Evolutionary conservation across 805 yeast genomes (phyloP), one percentile per base, ranked within the genome.

Genomic region (Candida suzukii): DNA sequence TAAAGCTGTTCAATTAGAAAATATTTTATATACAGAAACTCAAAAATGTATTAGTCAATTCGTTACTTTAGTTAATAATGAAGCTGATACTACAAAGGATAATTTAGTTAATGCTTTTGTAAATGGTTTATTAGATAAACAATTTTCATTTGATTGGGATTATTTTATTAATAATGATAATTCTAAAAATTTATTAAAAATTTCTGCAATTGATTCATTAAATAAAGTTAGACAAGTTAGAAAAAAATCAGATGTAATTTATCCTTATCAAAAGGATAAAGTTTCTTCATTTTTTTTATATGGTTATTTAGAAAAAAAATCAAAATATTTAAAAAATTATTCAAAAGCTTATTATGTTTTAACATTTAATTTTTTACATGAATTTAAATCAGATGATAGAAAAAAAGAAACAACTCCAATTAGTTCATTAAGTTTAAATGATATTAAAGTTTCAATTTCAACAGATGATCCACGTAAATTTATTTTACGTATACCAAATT

Each of bases 91-190:
- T 1, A 66, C 69, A 24, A 64, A 77, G 24, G 67, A 74, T 35
- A 65, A 71, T 44, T 66, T 80, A 53, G 66, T 79, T 31, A 76
- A 76, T 39, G 78, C 73, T 50, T 63, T 82, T 38, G 63, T 61
- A 43, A 67, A 71, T 44, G 66, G 79, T 49, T 68, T 74, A 58
- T 52, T 75, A 50, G 58, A 70, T 51, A 79, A 78, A 50, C 82
- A 78, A 38, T 70, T 77, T n/a, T 72, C 70, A 33, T 63, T 74
- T 46, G 90, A 82, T 58, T 82, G 88, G 88, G 84, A 81, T 53
- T 73, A 74, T 38, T 81, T 80, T 46, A 76, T 82, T 39, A 51
- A 64, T 35, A 65, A 73, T 43, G 63, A 66, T 36, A 60, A 62
- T 37, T 66, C 67, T 24, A 66, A 63, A 24, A 63, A 67, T 42